These are phyloP conservation scores for Rasamsonia emersonii DNA, from an alignment of 2,329 filamentous ascomycete species.

Conservation along the genomic window DNA sequence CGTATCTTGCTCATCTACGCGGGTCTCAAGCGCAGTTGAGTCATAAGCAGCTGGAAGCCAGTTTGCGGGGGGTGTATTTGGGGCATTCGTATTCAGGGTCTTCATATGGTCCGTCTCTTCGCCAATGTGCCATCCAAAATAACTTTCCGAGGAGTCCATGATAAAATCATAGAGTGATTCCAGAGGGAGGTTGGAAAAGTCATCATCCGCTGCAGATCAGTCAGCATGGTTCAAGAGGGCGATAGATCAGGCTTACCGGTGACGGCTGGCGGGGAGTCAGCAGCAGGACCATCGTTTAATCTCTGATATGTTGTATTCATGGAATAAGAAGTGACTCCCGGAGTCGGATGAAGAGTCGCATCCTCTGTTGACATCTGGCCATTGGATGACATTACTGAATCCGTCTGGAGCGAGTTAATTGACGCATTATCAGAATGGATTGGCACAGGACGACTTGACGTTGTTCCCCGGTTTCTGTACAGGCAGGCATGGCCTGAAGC, in stretches of 20 bases:
- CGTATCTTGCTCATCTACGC: too few relatives aligned
- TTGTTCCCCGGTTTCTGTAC: constrained; percentile 7
- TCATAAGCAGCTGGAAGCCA: constrained; percentile 6
- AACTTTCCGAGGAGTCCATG: constrained; percentile 10
- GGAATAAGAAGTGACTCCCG: too few relatives aligned
- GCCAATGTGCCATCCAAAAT: constrained; percentile 10
- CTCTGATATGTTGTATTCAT: too few relatives aligned
- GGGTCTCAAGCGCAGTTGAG: too few relatives aligned
- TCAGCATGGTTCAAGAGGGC: constrained; percentile 1
- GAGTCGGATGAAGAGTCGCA: too few relatives aligned
- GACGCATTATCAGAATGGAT: constrained; percentile 3
- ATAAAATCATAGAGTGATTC: constrained; percentile 9
- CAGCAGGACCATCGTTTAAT: too few relatives aligned
- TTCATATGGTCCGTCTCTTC: constrained; percentile 7
- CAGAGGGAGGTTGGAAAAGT: constrained; percentile 7
- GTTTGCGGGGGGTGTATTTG: constrained; percentile 7
- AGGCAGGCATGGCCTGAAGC: constrained; percentile 6
- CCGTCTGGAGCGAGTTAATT: too few relatives aligned
- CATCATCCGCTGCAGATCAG: constrained; percentile 3
- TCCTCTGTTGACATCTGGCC: too few relatives aligned
- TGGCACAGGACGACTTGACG: too few relatives aligned
- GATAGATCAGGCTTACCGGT: neutral
- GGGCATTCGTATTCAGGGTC: constrained; percentile 7
- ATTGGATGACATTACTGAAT: too few relatives aligned
- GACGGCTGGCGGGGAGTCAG: too few relatives aligned